These are phyloP conservation scores for Pyracantha coccinea DNA, from an alignment of 331 rosid genomes.

Conservation along the genomic window DNA sequence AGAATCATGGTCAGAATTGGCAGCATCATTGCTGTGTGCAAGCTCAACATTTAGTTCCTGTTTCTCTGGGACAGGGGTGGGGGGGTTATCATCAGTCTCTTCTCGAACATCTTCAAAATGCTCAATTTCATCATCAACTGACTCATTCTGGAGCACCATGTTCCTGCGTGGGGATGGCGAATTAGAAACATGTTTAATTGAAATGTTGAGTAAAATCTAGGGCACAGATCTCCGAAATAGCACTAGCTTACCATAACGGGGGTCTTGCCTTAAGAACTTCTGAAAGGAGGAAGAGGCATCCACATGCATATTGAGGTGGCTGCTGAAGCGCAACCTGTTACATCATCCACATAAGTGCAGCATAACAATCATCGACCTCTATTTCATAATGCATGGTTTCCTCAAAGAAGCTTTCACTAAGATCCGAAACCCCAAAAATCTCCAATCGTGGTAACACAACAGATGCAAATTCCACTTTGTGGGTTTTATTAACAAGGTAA, in stretches of 20 bases:
- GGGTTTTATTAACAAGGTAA: not conserved
- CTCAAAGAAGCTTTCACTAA: not conserved
- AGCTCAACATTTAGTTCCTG: constrained; percentile 16
- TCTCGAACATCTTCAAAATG: constrained; percentile 82
- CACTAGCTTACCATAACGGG: constrained; percentile 60
- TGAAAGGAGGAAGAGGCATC: constrained; percentile 88
- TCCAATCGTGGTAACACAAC: not conserved
- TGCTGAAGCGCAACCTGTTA: constrained; percentile 90
- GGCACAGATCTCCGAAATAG: not conserved
- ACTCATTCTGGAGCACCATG: constrained; percentile 64
- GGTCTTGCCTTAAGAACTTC: constrained; percentile 94
- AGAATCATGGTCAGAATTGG: constrained; percentile 39
- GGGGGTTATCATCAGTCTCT: constrained; percentile 44
- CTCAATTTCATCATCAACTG: constrained; percentile 78
- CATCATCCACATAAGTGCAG: not conserved
- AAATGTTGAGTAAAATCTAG: not conserved
- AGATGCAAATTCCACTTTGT: not conserved
- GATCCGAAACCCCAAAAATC: not conserved
- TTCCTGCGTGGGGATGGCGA: constrained; percentile 40
- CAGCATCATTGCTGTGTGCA: constrained; percentile 22
- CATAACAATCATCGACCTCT: not conserved
- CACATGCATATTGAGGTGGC: constrained; percentile 92
- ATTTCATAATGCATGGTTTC: not conserved
- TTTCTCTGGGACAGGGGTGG: constrained; percentile 26
- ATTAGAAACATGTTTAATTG: not conserved